Evolutionary conservation across 805 yeast genomes (phyloP).

Genomic region (Wickerhamomyces bisporus): DNA sequence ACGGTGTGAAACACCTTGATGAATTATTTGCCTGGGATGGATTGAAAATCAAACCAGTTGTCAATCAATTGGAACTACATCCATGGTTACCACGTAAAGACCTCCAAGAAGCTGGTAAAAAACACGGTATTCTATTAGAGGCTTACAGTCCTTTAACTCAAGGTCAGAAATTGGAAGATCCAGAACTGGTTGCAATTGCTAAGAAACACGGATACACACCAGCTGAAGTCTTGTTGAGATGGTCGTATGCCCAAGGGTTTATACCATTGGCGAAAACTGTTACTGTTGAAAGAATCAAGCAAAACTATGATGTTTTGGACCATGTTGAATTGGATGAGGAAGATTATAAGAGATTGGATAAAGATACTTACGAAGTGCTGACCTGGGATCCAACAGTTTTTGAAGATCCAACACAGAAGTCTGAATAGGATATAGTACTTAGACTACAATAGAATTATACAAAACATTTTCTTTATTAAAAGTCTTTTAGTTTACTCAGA

Average conservation of each 20-base stretch:
- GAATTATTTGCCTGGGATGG: conserved; percentile 57
- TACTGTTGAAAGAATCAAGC: conserved; percentile 11
- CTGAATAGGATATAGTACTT: not conserved
- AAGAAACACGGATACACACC: conserved; percentile 18
- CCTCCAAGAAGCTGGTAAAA: conserved; percentile 17
- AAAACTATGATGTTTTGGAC: conserved; percentile 16
- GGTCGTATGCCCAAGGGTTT: conserved; percentile 22
- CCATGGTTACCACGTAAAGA: conserved; percentile 25
- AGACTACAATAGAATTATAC: too few species aligned
- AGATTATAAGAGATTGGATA: conserved; percentile 14
- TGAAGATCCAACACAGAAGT: conserved; percentile 4
- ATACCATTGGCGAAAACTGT: conserved; percentile 20
- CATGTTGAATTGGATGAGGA: conserved; percentile 21
- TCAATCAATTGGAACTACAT: conserved; percentile 53
- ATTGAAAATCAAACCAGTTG: conserved; percentile 54
- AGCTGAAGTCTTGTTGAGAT: conserved; percentile 16
- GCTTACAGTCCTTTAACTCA: conserved; percentile 22
- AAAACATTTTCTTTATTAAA: not conserved
- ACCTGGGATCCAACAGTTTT: conserved; percentile 20
- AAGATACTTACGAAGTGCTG: conserved; percentile 14
- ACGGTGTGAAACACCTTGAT: conserved; percentile 57
- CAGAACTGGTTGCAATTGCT: conserved; percentile 16
- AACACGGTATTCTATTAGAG: conserved; percentile 15
- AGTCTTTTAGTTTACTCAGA: too few species aligned
- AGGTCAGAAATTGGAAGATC: conserved; percentile 17